Base-by-base conservation (phyloP, 2,329 filamentous ascomycete species). In the Tolypocladium ovalisporum region DNA sequence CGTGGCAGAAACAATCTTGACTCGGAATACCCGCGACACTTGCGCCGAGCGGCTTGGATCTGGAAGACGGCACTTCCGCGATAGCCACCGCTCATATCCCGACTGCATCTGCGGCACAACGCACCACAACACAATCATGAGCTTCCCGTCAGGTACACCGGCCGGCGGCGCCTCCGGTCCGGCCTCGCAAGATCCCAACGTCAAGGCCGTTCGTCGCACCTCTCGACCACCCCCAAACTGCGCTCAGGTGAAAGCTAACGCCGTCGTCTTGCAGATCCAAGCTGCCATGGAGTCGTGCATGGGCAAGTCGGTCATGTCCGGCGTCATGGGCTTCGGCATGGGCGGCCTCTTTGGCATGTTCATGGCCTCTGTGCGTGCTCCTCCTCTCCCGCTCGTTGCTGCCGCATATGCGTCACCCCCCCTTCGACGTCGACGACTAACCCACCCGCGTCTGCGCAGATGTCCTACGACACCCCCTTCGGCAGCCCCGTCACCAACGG, bases 401-500 rank as follows among this genome's bases (percentile, higher is more conserved):
- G 7, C 39, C 12, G 7, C 15, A 19, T 19, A n/a, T n/a, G n/a
- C n/a, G n/a, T n/a, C n/a, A n/a, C n/a, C n/a, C 13, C 6, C 8
- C 27, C 4, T 4, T 10, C 17, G 27, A 32, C 7, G 27, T 13
- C 6, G 17, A 4, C 19, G 39, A 55, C 54, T 56, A 39, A 52
- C 15, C 36, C 6, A 27, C 12, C 0, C n/a, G n/a, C n/a, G 4
- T 37, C 19, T 22, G 24, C 19, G 29, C 59, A 96, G 90, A 99
- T 99, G 94, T 88, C 90, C 74, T 99, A 99, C 82, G 94, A 99
- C 71, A 97, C 92, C 0, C 89, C 93, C 59, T 87, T 91, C 74
- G 87, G 83, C 71, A 76, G 71, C 36, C 67, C 73, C 36, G 66
- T 65, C 54, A 74, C 76, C 49, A 73, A 73, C 66, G 65, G 69